These are phyloP conservation scores for Ogataea pignaliae DNA, from an alignment of 805 yeast genomes.

Conservation along the genomic window DNA sequence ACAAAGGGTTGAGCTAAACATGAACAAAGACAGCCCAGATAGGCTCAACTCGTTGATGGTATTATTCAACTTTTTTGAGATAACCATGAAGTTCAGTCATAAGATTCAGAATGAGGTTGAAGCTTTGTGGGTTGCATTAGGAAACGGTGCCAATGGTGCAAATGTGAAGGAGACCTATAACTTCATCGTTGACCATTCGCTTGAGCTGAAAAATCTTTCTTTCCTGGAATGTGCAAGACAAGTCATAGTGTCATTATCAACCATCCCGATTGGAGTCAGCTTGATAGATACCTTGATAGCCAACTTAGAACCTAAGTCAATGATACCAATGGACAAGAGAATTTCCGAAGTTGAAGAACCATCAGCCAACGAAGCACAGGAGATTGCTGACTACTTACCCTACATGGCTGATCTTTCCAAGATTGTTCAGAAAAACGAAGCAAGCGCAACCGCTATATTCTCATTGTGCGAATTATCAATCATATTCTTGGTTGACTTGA, in stretches of 20 bases:
- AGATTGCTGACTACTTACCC: conserved; percentile 39
- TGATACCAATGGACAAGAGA: conserved; percentile 59
- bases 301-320: conserved; percentile 75
- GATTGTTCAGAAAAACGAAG: conserved; percentile 45
- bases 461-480: conserved; percentile 85
- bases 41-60: conserved; percentile 58
- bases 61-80: conserved; percentile 73
- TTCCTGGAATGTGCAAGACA: conserved; percentile 80
- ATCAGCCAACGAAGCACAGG: conserved; percentile 9
- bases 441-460: conserved; percentile 53
- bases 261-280: conserved; percentile 44
- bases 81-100: conserved; percentile 74
- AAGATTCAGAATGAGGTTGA: conserved; percentile 82
- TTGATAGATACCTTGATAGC: conserved; percentile 59
- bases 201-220: conserved; percentile 62
- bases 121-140: conserved; percentile 94
- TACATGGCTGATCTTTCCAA: conserved; percentile 71
- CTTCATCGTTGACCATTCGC: conserved; percentile 62
- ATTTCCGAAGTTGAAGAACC: conserved; percentile 3
- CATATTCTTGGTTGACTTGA: conserved; percentile 77
- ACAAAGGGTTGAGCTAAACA: conserved; percentile 66
- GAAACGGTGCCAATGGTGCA: conserved; percentile 59
- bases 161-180: conserved; percentile 71
- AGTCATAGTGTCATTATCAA: conserved; percentile 72
- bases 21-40: conserved; percentile 28